Conservation (phyloP, 202 grass and related monocot genomes). For the Cymbopogon flexuosus region DNA sequence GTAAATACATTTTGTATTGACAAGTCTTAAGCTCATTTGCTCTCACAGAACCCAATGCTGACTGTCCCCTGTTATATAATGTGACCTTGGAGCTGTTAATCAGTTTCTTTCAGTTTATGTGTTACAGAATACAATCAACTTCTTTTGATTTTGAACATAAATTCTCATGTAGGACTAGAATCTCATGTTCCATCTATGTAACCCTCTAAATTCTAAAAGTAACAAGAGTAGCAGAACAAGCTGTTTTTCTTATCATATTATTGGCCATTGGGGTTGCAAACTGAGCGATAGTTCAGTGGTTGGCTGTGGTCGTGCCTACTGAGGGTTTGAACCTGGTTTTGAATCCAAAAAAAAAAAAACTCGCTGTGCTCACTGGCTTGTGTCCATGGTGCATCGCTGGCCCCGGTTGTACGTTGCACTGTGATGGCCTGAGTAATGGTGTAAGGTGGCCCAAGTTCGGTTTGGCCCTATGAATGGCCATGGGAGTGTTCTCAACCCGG, state of each 20-base stretch:
- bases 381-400: too few species aligned
- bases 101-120: conserved; percentile 2
- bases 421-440: too few species aligned
- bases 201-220: not conserved
- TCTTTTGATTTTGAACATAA: not conserved
- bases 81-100: not conserved
- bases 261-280: not conserved
- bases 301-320: too few species aligned
- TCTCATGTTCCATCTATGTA: not conserved
- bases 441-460: too few species aligned
- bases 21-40: not conserved
- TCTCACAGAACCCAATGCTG: not conserved
- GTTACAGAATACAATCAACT: not conserved
- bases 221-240: not conserved
- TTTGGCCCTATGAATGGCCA: too few species aligned
- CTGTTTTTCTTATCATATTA: not conserved
- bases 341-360: too few species aligned
- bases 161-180: not conserved
- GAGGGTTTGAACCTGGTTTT: too few species aligned
- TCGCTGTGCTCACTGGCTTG: too few species aligned
- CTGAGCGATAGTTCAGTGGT: not conserved
- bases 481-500: too few species aligned
- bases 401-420: too few species aligned
- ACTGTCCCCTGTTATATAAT: not conserved
- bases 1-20: not conserved